Conservation (phyloP, 2,329 filamentous ascomycete species). For the Chaetothyriales sp. region DNA sequence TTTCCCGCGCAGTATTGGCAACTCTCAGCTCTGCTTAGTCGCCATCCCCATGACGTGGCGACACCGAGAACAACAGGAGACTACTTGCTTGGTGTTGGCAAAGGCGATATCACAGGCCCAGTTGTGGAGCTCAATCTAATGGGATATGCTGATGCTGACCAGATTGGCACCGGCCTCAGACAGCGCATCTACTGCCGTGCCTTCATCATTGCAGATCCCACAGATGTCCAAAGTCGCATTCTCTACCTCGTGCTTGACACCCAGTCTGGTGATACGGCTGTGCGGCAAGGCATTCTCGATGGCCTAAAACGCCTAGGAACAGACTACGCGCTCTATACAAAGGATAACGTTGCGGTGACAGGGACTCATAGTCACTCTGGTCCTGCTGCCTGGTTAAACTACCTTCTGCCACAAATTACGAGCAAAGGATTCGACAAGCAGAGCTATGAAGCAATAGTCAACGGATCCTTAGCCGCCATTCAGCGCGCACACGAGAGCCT, state of each 20-base stretch:
- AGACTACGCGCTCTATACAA: slow-evolving; percentile 60
- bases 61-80: slow-evolving; percentile 19
- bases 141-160: slow-evolving; percentile 77
- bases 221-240: slow-evolving; percentile 56
- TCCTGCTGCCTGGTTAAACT: slow-evolving; percentile 88
- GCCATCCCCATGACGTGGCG: background rate
- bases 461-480: slow-evolving; percentile 72
- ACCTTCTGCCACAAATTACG: slow-evolving; percentile 81
- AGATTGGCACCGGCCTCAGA: slow-evolving; percentile 69
- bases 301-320: slow-evolving; percentile 55
- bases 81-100: slow-evolving; percentile 55
- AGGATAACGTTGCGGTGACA: slow-evolving; percentile 74
- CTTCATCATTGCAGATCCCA: slow-evolving; percentile 66
- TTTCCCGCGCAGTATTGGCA: background rate
- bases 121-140: slow-evolving; percentile 85
- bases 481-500: slow-evolving; percentile 63
- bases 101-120: slow-evolving; percentile 63
- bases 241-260: slow-evolving; percentile 81
- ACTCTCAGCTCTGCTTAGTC: background rate
- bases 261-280: slow-evolving; percentile 75
- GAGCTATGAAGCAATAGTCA: slow-evolving; percentile 78
- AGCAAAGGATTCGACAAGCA: slow-evolving; percentile 74
- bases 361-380: slow-evolving; percentile 90
- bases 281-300: slow-evolving; percentile 74
- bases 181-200: slow-evolving; percentile 80